phyloP scores from a whole-genome alignment of 805 yeast species.

The Sugiyamaella smithiae region DNA sequence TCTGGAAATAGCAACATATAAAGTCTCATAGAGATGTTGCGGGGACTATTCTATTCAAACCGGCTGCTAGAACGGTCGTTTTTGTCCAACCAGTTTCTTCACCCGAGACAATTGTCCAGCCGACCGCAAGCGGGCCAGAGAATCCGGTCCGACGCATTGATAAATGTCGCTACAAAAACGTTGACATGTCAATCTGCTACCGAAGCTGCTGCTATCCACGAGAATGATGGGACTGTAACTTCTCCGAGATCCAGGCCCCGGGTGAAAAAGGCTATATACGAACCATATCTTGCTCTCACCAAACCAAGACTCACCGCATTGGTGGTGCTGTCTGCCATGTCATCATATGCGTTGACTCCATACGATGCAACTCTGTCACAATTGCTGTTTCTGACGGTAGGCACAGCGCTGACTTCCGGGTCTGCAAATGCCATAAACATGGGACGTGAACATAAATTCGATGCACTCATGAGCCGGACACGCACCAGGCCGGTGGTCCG shows the following conservation, averaged over 20 bases:
- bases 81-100: constrained; percentile 2
- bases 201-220: constrained; percentile 5
- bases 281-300: constrained; percentile 65
- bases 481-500: constrained; percentile 85
- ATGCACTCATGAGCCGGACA: constrained; percentile 83
- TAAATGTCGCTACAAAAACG: constrained; percentile 8
- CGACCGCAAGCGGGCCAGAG: neutral
- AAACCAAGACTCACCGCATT: constrained; percentile 86
- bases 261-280: neutral
- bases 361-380: constrained; percentile 69
- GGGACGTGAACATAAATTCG: constrained; percentile 94
- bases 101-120: neutral
- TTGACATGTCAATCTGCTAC: constrained; percentile 21
- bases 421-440: constrained; percentile 96
- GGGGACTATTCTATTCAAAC: constrained; percentile 2
- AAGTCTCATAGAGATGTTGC: too few relatives aligned
- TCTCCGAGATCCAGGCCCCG: neutral
- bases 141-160: neutral
- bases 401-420: constrained; percentile 85
- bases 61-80: constrained; percentile 1
- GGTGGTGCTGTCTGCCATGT: constrained; percentile 87
- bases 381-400: constrained; percentile 69
- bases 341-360: constrained; percentile 92
- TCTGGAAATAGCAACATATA: too few relatives aligned
- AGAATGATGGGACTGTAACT: neutral